phyloP scores from a whole-genome alignment of 1,284 basidiomycete genomes.

The Pseudozyma tsukubaensis region DNA sequence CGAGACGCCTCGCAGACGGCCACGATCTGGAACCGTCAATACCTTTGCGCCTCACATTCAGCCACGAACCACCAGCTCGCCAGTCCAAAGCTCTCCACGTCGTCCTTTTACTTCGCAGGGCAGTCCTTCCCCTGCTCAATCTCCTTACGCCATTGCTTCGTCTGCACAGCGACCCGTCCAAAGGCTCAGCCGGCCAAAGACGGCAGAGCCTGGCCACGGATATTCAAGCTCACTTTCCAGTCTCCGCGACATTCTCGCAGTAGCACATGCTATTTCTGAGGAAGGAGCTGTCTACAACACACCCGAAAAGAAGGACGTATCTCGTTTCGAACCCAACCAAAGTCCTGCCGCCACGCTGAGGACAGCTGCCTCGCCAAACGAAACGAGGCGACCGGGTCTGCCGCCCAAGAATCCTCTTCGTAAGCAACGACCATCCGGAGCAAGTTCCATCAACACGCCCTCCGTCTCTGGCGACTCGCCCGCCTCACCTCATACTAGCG shows the following conservation, averaged over 20 bases:
- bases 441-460: slow-evolving; percentile 23
- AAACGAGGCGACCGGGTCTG: slow-evolving; percentile 28
- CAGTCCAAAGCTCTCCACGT: slow-evolving; percentile 11
- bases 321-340: slow-evolving; percentile 13
- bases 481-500: slow-evolving; percentile 14
- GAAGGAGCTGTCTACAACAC: slow-evolving; percentile 35
- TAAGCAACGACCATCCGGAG: slow-evolving; percentile 31
- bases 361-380: slow-evolving; percentile 6
- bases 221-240: slow-evolving; percentile 38
- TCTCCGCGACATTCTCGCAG: slow-evolving; percentile 35
- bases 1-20: slow-evolving; percentile 22
- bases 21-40: slow-evolving; percentile 24
- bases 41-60: slow-evolving; percentile 36
- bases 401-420: slow-evolving; percentile 52
- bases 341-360: slow-evolving; percentile 1
- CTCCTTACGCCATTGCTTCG: slow-evolving; percentile 1
- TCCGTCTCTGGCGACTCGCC: slow-evolving; percentile 29
- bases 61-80: slow-evolving; percentile 45
- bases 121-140: slow-evolving; percentile 12
- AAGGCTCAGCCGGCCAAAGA: slow-evolving; percentile 26
- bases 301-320: slow-evolving; percentile 19
- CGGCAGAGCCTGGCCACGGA: slow-evolving; percentile 27
- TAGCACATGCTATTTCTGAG: slow-evolving; percentile 35
- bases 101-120: slow-evolving; percentile 18
- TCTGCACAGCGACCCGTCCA: slow-evolving; percentile 4